Base-by-base conservation (phyloP, 2,329 filamentous ascomycete genomes). In the Fusarium coffeatum region DNA sequence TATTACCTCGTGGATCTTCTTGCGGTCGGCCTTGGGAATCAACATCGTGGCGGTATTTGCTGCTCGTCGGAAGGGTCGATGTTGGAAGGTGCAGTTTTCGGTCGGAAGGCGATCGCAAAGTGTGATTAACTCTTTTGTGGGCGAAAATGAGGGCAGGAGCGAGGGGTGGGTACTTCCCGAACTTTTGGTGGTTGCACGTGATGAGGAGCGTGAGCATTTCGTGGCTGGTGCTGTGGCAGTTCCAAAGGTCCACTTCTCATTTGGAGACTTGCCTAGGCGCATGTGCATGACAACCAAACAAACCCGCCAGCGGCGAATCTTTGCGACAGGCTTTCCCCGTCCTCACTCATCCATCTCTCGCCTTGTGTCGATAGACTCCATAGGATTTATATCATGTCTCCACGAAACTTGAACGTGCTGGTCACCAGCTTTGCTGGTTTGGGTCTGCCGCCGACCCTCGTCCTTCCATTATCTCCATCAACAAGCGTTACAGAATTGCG, bases 21-120 rank as follows among this genome's bases (percentile, higher is more conserved):
- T 99, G 89, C 97, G 94, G 89, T 99, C 96, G 86, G 93, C 92
- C 92, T 98, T 98, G 85, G 96, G 96, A 86, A 99, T 99, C 89
- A 99, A 92, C 96, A 89, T 89, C 92, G 94, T 88, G 83, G 82
- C 84, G 84, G 83, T 84, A 66, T 83, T 75, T 78, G 76, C 75
- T 81, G 79, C 76, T 78, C 76, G 77, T 70, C 68, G 79, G 63
- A 74, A 72, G 73, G 74, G 80, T 81, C 83, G 84, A 88, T 85
- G 85, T 85, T 85, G 80, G 79, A 78, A 78, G 78, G 79, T 80
- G 78, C 78, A 79, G 79, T 75, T 81, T 77, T 77, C 73, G 75
- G 72, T 74, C 73, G 72, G 74, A 72, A 77, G 76, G 75, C 74
- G 42, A 75, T 76, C 79, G 81, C 79, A 78, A 82, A 83, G 79